Evolutionary conservation across 257 asterid species (phyloP), one percentile per base, ranked within the genome.

Genomic region (Fraxinus americana): DNA sequence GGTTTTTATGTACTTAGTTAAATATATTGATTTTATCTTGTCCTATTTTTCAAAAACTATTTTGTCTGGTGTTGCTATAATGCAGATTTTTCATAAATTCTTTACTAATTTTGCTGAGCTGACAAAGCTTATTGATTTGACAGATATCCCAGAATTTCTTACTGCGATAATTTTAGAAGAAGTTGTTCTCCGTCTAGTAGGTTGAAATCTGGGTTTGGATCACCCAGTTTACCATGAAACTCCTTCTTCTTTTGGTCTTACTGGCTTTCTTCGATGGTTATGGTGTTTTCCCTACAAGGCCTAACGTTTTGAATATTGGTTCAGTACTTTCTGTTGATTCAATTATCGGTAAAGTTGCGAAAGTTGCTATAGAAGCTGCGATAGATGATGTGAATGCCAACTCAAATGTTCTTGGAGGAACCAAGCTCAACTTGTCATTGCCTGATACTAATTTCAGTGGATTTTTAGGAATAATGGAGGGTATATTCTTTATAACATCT

Each of bases 301-400:
- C 92, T 54, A 74, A 82, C 54, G 79, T 73, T 43, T 79, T 89
- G 83, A 87, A 59, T n/a, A 72, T 89, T 45, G 93, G 93, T 35
- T 84, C 82, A 30, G 84, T 89, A 39, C 73, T 87, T 0, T 77
- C 85, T 73, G 57, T 75, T 59, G 59, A 45, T 66, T 81, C 93
- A 57, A 25, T 74, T 2, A 76, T 82, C 25, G 90, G 91, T 16
- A 85, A 70, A 81, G 82, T 77, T 29, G 81, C 89, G 35, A 87
- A 85, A 80, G 52, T 83, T 71, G 93, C 90, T 50, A 78, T 86
- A 1, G 84, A 89, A 68, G 83, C 90, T 81, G 90, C 93, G 0
- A 83, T 89, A 23, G 84, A 82, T 36, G 93, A 89, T 61, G 82
- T 89, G 41, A 87, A 89, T 73, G 81, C 91, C 83, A 79, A 76